phyloP scores from a whole-genome alignment of 129 eudicot genomes.

The Helichrysum umbraculigerum region DNA sequence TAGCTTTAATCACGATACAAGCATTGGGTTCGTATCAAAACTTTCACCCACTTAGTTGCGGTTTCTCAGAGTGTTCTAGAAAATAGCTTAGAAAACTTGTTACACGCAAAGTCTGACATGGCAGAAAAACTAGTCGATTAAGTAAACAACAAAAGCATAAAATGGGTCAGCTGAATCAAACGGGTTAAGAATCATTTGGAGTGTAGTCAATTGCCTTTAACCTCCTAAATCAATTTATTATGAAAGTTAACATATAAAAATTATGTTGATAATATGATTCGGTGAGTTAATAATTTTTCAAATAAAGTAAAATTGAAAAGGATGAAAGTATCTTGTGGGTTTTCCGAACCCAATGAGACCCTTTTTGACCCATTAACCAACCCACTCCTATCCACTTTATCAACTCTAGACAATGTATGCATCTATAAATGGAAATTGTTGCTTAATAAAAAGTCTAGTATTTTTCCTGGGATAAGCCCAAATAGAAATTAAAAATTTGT shows the following conservation, averaged over 20 bases:
- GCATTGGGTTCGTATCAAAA: no score
- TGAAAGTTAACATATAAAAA: no score
- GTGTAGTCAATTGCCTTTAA: no score
- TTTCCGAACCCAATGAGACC: background rate
- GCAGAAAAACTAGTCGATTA: background rate
- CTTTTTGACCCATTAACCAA: background rate
- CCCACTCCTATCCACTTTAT: background rate
- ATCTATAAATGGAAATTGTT: background rate
- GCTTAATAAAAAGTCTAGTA: background rate
- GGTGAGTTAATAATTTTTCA: no score
- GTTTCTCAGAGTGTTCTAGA: background rate
- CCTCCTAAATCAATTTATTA: no score
- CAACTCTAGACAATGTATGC: background rate
- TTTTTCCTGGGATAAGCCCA: background rate
- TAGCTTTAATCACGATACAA: no score
- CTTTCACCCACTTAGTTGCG: background rate
- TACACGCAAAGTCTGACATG: background rate
- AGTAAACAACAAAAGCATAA: no score
- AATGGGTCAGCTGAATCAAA: no score
- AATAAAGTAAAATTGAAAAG: background rate
- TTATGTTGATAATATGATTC: background rate
- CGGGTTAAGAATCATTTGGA: no score
- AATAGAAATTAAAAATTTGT: background rate
- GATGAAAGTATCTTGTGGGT: background rate
- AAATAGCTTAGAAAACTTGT: background rate